Evolutionary conservation across 352 stramenopile genomes (phyloP), one percentile per base, ranked within the genome.

Genomic region (Globisporangium radiosum): DNA sequence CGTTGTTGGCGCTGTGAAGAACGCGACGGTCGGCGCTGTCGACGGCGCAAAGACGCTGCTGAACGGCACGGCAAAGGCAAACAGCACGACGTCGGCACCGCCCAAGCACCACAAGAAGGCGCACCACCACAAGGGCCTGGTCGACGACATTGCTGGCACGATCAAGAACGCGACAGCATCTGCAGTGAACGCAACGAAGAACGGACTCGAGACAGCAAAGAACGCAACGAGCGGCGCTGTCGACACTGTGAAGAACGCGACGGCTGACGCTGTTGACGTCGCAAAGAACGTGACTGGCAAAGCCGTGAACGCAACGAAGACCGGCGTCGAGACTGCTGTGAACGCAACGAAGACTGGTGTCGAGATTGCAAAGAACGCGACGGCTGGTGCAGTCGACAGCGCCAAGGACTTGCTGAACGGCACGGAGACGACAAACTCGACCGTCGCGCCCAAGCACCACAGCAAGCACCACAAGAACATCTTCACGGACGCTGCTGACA

Each of bases 401-500:
- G 25, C 25, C 25, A 33, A 33, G 25, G 25, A 33, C 25, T 33
- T 33, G 25, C 25, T 33, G 25, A 33, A 33, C 25, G 25, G 25
- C 25, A 47, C 5, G 43, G 43, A 47, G 13, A 17, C 4, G 13
- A 10, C 15, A 5, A 15, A 47, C 43, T 11, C 10, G 43, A 47
- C 43, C 13, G n/a, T 17, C 4, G 11, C 43, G 43, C 43, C 43
- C 0, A 47, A 47, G 43, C 43, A 47, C 43, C 43, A 47, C 43
- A 47, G n/a, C 13, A 55, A 45, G 51, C 51, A 55, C 51, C 36
- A 17, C 13, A 67, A 19, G 58, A 64, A 69, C 38, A 64, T 66
- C 47, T 36, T 54, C 13, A 55, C 38, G 25, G 56, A 55, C 7
- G 45, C 17, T 0, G 36, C 15, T 2, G 47, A 61, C 54, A 51